Base-by-base conservation (phyloP, 1,284 basidiomycete species). In the Pseudozyma flocculosa region DNA sequence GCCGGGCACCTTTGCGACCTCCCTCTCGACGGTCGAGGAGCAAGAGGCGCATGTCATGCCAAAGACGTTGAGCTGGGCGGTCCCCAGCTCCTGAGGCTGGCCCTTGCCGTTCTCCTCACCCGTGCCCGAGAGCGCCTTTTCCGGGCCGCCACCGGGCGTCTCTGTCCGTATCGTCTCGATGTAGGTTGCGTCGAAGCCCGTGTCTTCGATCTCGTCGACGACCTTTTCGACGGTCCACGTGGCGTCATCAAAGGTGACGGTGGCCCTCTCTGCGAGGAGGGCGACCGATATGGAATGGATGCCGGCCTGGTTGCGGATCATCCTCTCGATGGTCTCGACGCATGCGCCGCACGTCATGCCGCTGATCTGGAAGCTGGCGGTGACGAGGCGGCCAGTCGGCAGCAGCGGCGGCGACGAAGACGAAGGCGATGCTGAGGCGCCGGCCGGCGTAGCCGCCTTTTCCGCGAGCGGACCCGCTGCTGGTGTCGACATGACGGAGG, bases 341-440 rank as follows among this genome's bases (percentile, higher is more conserved):
- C 90, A 92, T 38, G 89, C 82, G 10, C 89, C 87, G 72, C 90
- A 92, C 0, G 90, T 92, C 90, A 92, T 92, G n/a, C 90, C 90
- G 72, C 89, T 86, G 74, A 92, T 86, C 57, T 86, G 81, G 36
- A 92, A 80, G 69, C 90, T 89, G 70, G 67, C 64, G 2, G 68
- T 70, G 4, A 58, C 58, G 24, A 47, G 60, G 34, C 48, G 44
- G 13, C 55, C 54, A 11, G 40, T 18, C 23, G 7, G 3, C 2
- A 7, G 26, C 7, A 11, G 11, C 26, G 26, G 26, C 26, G 11
- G 5, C 5, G 26, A 29, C 2, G 52, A 50, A 2, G 43, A 44
- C 3, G 61, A 57, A n/a, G 51, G 42, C 44, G n/a, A n/a, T n/a
- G n/a, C n/a, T n/a, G n/a, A n/a, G n/a, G n/a, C n/a, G n/a, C n/a